These are phyloP conservation scores for Babesia caballi DNA, from an alignment of 169 alveolate genomes.

Conservation along the genomic window DNA sequence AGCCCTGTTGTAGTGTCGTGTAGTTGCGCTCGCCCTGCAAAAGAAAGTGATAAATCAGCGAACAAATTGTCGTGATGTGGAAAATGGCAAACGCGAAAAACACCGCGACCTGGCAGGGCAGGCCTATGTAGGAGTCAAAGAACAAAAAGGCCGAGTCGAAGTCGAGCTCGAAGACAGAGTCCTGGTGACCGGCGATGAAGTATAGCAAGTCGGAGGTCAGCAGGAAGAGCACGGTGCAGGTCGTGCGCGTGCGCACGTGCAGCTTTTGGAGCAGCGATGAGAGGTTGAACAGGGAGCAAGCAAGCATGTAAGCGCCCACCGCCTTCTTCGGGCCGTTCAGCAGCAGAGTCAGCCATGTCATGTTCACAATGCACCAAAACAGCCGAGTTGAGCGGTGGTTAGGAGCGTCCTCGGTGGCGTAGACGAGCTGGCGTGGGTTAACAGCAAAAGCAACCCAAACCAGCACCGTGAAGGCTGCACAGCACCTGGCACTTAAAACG, in stretches of 20 bases:
- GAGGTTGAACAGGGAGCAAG: neutral
- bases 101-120: neutral
- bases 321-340: conserved; percentile 27
- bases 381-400: conserved; percentile 12
- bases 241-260: neutral
- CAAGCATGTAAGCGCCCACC: neutral
- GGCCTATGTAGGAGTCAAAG: neutral
- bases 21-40: conserved; percentile 2
- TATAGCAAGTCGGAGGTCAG: conserved; percentile 3
- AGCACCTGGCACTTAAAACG: conserved; percentile 1
- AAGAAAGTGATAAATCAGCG: neutral
- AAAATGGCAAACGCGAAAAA: conserved; percentile 2
- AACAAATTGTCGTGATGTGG: neutral
- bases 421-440: neutral
- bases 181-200: conserved; percentile 25
- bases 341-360: neutral
- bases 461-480: neutral
- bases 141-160: conserved; percentile 24
- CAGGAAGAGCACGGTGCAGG: neutral
- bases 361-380: conserved; percentile 4
- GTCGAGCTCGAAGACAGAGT: conserved; percentile 24
- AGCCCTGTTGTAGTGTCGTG: neutral
- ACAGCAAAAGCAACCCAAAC: conserved; percentile 3
- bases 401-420: neutral
- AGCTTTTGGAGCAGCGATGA: neutral